Base-by-base conservation (phyloP, 495 filamentous ascomycete species). In the Penicillium robsamsonii region DNA sequence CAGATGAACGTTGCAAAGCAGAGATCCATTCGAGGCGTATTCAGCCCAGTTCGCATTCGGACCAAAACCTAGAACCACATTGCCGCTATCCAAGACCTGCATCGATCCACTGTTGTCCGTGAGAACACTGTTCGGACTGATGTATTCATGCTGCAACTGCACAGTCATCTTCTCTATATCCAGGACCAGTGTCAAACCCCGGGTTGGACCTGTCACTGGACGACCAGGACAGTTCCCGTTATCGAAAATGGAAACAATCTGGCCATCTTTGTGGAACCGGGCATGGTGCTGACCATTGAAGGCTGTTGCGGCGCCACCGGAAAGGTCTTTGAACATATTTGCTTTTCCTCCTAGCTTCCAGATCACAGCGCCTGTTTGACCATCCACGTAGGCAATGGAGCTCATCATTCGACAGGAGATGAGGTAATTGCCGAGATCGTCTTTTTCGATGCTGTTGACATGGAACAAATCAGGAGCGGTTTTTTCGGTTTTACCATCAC, bases 351-450 rank as follows among this genome's bases (percentile, higher is more conserved):
- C 65, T 30, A 83, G 62, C 8, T 70, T 73, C 81, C 79, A 83
- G 53, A 81, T 73, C 46, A 81, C 73, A 12, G 61, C 64, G 35
- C 81, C 79, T 25, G 73, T 70, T n/a, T 67, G 72, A 13, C 77
- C 79, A 44, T 77, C 74, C 53, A 83, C 75, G 38, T 77, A 76
- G 59, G 72, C 72, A 33, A 83, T 69, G 35, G 75, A 67, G 58
- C 71, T 71, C 13, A 70, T 70, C 55, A 80, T 73, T 13, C 80
- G 77, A n/a, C 73, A 73, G 0, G 79, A 82, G 41, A 83, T 73
- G 13, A 83, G 63, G 56, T 79, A 83, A 60, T 80, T 75, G n/a
- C 79, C 77, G 6, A 59, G 59, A 53, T 59, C 33, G 29, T 59
- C 62, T 57, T 67, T 67, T 15, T 67, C 46, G 44, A 67, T 65